A percentile compares a stretch with the other conserved stretches of the same genome.
Evolutionary conservation across 2,329 filamentous ascomycete species (phyloP).

Genomic region (Aspergillus glaucus): DNA sequence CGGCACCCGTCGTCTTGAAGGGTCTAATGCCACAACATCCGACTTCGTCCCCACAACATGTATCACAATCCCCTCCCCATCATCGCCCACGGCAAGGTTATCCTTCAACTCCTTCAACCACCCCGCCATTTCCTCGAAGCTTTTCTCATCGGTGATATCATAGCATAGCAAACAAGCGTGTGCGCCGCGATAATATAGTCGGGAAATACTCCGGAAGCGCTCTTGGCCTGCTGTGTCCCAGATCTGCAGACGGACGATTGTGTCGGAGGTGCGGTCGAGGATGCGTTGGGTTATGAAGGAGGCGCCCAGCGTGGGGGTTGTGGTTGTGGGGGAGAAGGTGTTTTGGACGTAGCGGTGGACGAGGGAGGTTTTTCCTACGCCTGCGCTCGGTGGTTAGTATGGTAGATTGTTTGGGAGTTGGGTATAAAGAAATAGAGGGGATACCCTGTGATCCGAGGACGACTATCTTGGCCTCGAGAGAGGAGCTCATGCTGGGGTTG

Average conservation of each 20-base stretch:
- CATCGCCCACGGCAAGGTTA: slow-evolving; percentile 60
- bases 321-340: slow-evolving; percentile 37
- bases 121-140: slow-evolving; percentile 84
- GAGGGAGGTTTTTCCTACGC: slow-evolving; percentile 49
- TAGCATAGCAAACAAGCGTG: slow-evolving; percentile 93
- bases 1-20: slow-evolving; percentile 70
- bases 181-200: slow-evolving; percentile 92
- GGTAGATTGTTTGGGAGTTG: not conserved
- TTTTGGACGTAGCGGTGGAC: slow-evolving; percentile 46
- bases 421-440: not conserved
- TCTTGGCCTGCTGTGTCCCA: slow-evolving; percentile 97
- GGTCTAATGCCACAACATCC: slow-evolving; percentile 82
- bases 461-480: slow-evolving; percentile 48
- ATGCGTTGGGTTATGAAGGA: slow-evolving; percentile 75
- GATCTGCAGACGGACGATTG: slow-evolving; percentile 83
- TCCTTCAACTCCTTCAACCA: slow-evolving; percentile 82
- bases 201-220: slow-evolving; percentile 87
- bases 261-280: slow-evolving; percentile 76
- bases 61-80: slow-evolving; percentile 63
- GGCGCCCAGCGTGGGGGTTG: slow-evolving; percentile 66
- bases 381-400: slow-evolving; percentile 19
- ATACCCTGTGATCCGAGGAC: slow-evolving; percentile 47
- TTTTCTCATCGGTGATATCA: slow-evolving; percentile 79
- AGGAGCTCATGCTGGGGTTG: slow-evolving; percentile 39
- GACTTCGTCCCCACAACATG: slow-evolving; percentile 95